Conservation (phyloP, 2,329 filamentous ascomycete species). For the Corynespora cassiicola region DNA sequence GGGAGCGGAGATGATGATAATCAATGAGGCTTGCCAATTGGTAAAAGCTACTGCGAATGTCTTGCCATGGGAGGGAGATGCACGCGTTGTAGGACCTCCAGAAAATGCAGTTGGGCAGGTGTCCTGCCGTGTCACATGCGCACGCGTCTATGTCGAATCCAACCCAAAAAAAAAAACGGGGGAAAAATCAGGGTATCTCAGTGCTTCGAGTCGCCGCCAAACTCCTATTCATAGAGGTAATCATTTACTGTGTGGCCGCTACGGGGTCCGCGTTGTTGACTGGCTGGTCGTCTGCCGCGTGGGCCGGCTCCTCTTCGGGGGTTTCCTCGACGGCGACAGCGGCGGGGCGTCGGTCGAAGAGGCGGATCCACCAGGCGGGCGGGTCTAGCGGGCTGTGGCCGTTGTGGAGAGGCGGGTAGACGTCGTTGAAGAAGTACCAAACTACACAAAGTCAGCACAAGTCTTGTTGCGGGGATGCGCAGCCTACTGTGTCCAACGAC, state of each 20-base stretch:
- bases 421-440: conserved; percentile 98
- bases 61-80: no score
- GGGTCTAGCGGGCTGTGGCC: conserved; percentile 87
- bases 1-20: conserved; percentile 16
- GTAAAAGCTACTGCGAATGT: no score
- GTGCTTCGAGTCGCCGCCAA: conserved; percentile 25
- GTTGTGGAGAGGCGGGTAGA: conserved; percentile 89
- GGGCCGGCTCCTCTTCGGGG: conserved; percentile 22
- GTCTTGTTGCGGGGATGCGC: not conserved
- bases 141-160: no score
- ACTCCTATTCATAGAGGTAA: conserved; percentile 22
- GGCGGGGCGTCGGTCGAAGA: conserved; percentile 68
- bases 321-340: conserved; percentile 11
- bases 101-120: no score
- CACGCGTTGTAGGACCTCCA: no score
- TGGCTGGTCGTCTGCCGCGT: conserved; percentile 13
- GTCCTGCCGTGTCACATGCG: no score
- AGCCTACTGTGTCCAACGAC: conserved; percentile 79
- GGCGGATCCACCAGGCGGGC: conserved; percentile 84
- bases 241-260: no score
- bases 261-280: conserved; percentile 16
- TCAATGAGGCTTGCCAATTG: no score
- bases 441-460: conserved; percentile 53
- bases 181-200: conserved; percentile 30
- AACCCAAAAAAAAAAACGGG: not conserved